Percentiles rank a stretch among this genome's conserved stretches.
phyloP scores from a whole-genome alignment of 169 alveolate species.

The Cryptosporidium meleagridis region DNA sequence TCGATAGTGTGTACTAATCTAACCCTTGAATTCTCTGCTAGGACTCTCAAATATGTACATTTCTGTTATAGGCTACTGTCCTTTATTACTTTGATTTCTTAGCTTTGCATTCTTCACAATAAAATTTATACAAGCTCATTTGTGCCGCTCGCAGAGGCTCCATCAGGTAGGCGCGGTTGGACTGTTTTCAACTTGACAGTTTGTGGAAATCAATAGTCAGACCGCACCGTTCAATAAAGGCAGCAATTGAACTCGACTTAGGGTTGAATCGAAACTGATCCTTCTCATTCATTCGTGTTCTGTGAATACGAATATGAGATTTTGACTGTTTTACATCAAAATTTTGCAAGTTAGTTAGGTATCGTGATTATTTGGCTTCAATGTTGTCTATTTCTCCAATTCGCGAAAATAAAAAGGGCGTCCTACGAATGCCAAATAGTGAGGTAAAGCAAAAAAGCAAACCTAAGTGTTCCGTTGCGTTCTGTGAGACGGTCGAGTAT shows the following conservation, averaged over 20 bases:
- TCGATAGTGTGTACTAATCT: neutral
- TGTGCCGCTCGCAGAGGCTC: neutral
- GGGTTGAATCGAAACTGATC: neutral
- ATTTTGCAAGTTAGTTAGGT: neutral
- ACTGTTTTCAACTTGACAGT: neutral
- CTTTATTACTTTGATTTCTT: too few species aligned
- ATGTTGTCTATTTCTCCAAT: constrained; percentile 33
- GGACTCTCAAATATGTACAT: neutral
- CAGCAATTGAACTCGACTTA: neutral
- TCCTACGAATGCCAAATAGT: constrained; percentile 11
- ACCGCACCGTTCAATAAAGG: neutral
- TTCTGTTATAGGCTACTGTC: neutral
- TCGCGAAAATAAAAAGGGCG: constrained; percentile 34
- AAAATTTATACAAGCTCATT: too few species aligned
- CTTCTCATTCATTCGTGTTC: neutral
- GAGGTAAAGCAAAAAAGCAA: neutral
- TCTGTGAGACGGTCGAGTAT: constrained; percentile 68
- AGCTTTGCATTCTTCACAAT: neutral
- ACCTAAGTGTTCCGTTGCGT: constrained; percentile 70
- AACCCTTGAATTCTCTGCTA: neutral
- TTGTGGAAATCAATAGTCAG: constrained; percentile 6
- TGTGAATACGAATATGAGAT: neutral
- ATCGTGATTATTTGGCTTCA: neutral
- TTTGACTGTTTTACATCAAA: neutral
- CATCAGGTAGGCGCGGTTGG: neutral